A percentile compares a stretch with the other conserved stretches of the same genome.
Conservation (phyloP, 2,329 filamentous ascomycete species). For the Sporothrix brasiliensis region DNA sequence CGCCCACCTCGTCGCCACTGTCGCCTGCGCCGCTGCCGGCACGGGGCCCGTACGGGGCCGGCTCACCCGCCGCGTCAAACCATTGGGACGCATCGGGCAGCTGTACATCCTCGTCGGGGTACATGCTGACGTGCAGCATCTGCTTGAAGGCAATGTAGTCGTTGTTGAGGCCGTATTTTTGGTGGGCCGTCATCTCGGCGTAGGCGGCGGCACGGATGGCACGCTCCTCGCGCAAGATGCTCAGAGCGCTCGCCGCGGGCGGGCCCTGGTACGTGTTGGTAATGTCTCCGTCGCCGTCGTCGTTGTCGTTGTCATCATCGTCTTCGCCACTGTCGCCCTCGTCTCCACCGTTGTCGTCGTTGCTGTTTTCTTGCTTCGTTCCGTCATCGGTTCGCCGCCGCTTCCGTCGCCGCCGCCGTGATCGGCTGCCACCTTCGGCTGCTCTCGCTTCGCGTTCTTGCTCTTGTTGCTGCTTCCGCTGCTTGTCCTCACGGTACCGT, state of each 20-base stretch:
- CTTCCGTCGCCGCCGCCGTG: conserved; percentile 34
- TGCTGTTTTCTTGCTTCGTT: conserved; percentile 23
- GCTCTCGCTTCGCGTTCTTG: conserved; percentile 26
- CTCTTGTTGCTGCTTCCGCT: conserved; percentile 13
- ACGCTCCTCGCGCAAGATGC: conserved; percentile 45
- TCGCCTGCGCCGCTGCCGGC: conserved; percentile 40
- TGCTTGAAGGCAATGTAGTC: conserved; percentile 64
- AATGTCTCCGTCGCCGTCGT: conserved; percentile 38
- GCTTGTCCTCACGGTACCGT: conserved; percentile 36
- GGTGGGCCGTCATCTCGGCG: conserved; percentile 45
- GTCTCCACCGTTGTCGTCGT: conserved; percentile 38
- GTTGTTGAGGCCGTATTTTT: conserved; percentile 60
- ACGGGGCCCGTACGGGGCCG: conserved; percentile 36
- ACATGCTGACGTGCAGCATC: conserved; percentile 58
- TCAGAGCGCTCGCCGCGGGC: conserved; percentile 40
- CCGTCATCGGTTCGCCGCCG: conserved; percentile 28
- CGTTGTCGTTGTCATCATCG: conserved; percentile 36
- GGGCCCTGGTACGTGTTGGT: conserved; percentile 25
- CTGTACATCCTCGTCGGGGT: conserved; percentile 53
- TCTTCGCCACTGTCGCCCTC: conserved; percentile 38
- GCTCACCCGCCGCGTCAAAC: conserved; percentile 54
- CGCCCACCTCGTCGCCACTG: conserved; percentile 44
- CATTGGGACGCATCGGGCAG: conserved; percentile 58
- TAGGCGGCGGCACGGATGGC: conserved; percentile 50
- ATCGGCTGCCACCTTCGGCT: conserved; percentile 28